Conservation (phyloP, 2,329 filamentous ascomycete species). For the Sphaerulina musiva region DNA sequence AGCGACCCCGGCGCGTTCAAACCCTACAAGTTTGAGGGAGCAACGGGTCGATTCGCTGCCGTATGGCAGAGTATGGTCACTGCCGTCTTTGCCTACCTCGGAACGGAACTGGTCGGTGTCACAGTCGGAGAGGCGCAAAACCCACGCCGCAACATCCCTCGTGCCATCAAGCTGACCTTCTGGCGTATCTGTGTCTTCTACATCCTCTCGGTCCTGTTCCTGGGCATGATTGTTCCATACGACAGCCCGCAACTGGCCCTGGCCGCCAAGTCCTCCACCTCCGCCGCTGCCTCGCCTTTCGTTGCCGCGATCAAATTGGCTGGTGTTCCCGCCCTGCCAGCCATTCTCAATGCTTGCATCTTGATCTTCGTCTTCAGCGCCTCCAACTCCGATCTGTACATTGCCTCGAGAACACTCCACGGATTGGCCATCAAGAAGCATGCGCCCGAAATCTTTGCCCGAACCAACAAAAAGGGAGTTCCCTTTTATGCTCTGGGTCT, state of each 20-base stretch:
- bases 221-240: conserved; percentile 73
- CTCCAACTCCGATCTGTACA: conserved; percentile 72
- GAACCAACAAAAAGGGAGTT: conserved; percentile 64
- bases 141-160: conserved; percentile 65
- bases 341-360: conserved; percentile 68
- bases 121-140: conserved; percentile 69
- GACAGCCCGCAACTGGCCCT: conserved; percentile 55
- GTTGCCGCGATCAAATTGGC: conserved; percentile 65
- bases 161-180: conserved; percentile 73
- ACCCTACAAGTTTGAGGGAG: conserved; percentile 33
- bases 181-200: conserved; percentile 80
- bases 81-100: conserved; percentile 72
- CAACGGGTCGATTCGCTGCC: conserved; percentile 39
- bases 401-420: conserved; percentile 52
- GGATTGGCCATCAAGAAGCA: conserved; percentile 65
- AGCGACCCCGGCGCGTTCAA: conserved; percentile 42
- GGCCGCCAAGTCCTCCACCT: conserved; percentile 44
- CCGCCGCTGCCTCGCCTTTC: conserved; percentile 60
- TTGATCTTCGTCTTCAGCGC: conserved; percentile 70
- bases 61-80: conserved; percentile 54
- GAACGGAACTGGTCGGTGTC: conserved; percentile 69
- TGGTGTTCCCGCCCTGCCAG: conserved; percentile 55
- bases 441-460: conserved; percentile 64
- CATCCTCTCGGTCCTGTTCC: conserved; percentile 62
- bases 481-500: conserved; percentile 59